Evolutionary conservation across 1,284 basidiomycete species (phyloP), one percentile per base, ranked within the genome.

Genomic region (Fomitopsis schrenkii): DNA sequence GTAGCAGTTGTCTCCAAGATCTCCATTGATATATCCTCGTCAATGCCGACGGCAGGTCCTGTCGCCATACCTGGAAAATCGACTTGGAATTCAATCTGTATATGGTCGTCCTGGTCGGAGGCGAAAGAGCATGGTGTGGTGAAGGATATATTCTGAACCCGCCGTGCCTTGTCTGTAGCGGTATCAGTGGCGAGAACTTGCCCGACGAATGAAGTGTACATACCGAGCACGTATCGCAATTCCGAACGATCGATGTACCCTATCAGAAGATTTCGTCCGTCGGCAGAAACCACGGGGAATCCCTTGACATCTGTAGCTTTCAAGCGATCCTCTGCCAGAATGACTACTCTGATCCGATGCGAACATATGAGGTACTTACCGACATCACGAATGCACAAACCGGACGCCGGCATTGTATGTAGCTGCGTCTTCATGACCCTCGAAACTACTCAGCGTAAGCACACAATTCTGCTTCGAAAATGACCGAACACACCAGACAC

Each of bases 161-260:
- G 83, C 53, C 84, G 81, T 15, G 88, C 85, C 72, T 88, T 89
- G 60, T 94, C 93, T 94, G 68, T 17, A 50, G 14, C 5, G 26
- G n/a, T 1, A 19, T 40, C 1, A n/a, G 26, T 14, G 36, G 50
- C 17, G 46, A 36, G 9, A 2, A 15, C 28, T 8, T 2, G 2
- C 36, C 17, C 10, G 17, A 26, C 22, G 38, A 12, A 17, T 12
- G 17, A 14, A 56, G 19, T 57, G 42, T 30, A 33, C 81, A 68
- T 71, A 91, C 93, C 91, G 58, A 99, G 80, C 4, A 97, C 94
- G 72, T 92, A 93, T 52, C 86, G 84, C 58, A 99, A 75, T 69
- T 98, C 95, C 7, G 86, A 85, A 63, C 95, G 85, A 28, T 93
- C 91, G 64, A 98, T 93, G 74, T 97, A 97, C 2, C 97, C 97